These are phyloP conservation scores for Kodamaea anthophila DNA, from an alignment of 1,139 yeast genomes.

Conservation along the genomic window DNA sequence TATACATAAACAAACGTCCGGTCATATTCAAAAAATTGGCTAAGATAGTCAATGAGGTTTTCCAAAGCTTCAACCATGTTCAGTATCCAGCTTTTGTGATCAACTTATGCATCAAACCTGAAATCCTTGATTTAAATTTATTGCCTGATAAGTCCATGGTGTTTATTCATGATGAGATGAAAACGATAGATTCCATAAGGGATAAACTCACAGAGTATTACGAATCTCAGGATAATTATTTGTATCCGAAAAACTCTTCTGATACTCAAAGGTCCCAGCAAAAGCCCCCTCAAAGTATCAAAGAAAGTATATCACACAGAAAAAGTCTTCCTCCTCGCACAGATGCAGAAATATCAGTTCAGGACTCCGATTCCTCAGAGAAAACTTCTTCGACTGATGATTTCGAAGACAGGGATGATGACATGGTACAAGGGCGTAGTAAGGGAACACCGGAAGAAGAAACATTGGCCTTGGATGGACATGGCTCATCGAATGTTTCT, in stretches of 20 bases:
- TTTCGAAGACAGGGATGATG: slow-evolving; percentile 5
- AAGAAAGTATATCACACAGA: no score
- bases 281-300: no score
- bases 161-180: slow-evolving; percentile 59
- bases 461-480: no score
- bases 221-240: slow-evolving; percentile 38
- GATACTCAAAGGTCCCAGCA: neutral
- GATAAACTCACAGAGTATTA: slow-evolving; percentile 36
- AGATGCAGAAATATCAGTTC: no score
- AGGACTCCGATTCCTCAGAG: no score
- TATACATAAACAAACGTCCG: slow-evolving; percentile 75
- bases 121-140: slow-evolving; percentile 69
- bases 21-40: slow-evolving; percentile 49
- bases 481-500: no score
- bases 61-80: slow-evolving; percentile 60
- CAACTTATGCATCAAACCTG: slow-evolving; percentile 49
- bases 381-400: no score
- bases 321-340: no score
- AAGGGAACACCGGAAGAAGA: no score
- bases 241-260: slow-evolving; percentile 22
- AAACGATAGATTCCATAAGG: slow-evolving; percentile 47
- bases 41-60: slow-evolving; percentile 66
- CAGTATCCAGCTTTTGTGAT: slow-evolving; percentile 73
- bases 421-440: no score
- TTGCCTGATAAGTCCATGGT: slow-evolving; percentile 85